Conservation (phyloP, 1,284 basidiomycete species). For the Ustilago xerochloae region DNA sequence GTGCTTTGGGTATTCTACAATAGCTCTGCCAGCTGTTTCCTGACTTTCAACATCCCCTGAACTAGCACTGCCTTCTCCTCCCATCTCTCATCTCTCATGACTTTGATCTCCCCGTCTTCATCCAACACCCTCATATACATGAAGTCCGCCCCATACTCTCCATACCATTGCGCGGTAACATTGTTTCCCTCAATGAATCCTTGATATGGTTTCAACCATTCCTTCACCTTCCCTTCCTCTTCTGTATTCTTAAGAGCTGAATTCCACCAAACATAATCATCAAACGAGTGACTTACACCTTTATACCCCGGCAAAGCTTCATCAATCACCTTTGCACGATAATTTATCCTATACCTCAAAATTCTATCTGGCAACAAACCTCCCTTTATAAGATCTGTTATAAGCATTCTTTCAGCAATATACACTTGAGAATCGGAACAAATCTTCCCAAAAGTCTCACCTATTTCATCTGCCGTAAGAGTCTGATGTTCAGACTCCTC, state of each 20-base stretch:
- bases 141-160: neutral
- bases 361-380: conserved; percentile 14
- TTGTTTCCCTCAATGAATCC: conserved; percentile 22
- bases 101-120: conserved; percentile 10
- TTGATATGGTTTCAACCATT: conserved; percentile 25
- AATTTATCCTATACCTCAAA: conserved; percentile 42
- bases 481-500: neutral
- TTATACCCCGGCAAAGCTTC: conserved; percentile 1
- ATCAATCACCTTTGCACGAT: conserved; percentile 24
- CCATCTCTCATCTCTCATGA: conserved; percentile 25
- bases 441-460: conserved; percentile 23
- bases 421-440: conserved; percentile 50
- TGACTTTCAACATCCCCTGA: conserved; percentile 16
- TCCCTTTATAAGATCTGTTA: conserved; percentile 20
- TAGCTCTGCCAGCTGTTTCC: conserved; percentile 19
- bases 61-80: conserved; percentile 24
- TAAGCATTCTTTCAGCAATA: conserved; percentile 42
- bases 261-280: conserved; percentile 48
- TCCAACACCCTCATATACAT: conserved; percentile 14
- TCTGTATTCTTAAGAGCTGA: neutral
- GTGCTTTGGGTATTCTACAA: neutral
- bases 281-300: conserved; percentile 50
- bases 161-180: conserved; percentile 21
- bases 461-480: conserved; percentile 6
- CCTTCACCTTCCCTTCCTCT: conserved; percentile 5